phyloP scores from a whole-genome alignment of 2,329 filamentous ascomycete species.

The Aspergillus latus region DNA sequence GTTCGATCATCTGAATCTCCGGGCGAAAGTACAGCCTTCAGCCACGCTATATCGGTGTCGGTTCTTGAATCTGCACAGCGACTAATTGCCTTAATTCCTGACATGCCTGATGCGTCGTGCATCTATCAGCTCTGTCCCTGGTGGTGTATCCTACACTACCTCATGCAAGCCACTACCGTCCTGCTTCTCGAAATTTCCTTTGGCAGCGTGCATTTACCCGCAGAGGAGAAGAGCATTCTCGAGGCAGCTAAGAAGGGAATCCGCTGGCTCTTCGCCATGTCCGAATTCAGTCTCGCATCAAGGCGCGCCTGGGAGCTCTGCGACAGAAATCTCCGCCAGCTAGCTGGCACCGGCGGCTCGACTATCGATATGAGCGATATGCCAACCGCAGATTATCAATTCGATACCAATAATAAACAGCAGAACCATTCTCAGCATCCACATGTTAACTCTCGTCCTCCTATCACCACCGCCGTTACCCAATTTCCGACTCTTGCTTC shows the following conservation, averaged over 20 bases:
- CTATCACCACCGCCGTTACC: not conserved
- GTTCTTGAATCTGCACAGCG: conserved; percentile 41
- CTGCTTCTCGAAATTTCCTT: conserved; percentile 50
- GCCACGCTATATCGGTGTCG: conserved; percentile 39
- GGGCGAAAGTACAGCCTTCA: conserved; percentile 32
- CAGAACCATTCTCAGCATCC: not conserved
- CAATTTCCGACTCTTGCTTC: not conserved
- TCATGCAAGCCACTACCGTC: conserved; percentile 47
- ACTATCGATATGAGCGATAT: conserved; percentile 38
- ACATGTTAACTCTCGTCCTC: not conserved
- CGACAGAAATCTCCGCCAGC: conserved; percentile 35
- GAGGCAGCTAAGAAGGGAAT: conserved; percentile 42
- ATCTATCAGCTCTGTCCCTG: conserved; percentile 44
- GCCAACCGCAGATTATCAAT: conserved; percentile 25
- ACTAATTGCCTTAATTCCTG: conserved; percentile 44
- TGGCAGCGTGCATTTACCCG: conserved; percentile 44
- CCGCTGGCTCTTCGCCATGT: conserved; percentile 45
- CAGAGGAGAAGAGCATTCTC: conserved; percentile 39
- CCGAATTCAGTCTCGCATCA: conserved; percentile 40
- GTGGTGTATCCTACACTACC: conserved; percentile 48
- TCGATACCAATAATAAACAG: conserved; percentile 13
- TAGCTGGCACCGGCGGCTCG: conserved; percentile 34
- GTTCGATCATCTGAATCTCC: conserved; percentile 28
- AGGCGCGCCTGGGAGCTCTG: conserved; percentile 46
- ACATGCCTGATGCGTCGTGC: conserved; percentile 41